Base-by-base conservation (phyloP, 805 yeast genomes). In the Ogataea trehalophila region DNA sequence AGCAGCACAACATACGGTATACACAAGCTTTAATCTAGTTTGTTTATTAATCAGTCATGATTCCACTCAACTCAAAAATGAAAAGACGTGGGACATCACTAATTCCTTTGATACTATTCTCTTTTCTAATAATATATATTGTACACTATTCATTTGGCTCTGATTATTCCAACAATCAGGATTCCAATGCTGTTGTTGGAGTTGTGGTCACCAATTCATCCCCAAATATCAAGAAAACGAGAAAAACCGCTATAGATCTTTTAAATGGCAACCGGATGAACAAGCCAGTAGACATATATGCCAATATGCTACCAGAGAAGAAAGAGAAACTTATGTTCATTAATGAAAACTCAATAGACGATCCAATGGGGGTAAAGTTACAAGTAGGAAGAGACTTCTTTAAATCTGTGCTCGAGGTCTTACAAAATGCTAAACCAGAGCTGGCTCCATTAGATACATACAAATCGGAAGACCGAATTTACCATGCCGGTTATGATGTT, bases 401-500 rank as follows among this genome's bases (percentile, higher is more conserved):
- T 56, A 62, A 67, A 22, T 48, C 57, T 1, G 69, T 80, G 9
- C 76, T 80, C 53, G 61, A 68, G 5, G 63, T 69, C 3, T 17
- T 42, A 11, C 7, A 8, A 6, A 35, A n/a, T 7, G 35, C 39
- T 4, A 35, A 36, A 35, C 44, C 44, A 22, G 54, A 63, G 6
- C 64, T 77, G 3, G 59, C 62, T 0, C 63, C 67, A 22, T 63
- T 83, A 41, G 67, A 67, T 26, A 65, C 63, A 7, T 81, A 80
- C 59, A 66, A 65, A 29, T 65, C 74, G 11, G 67, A 70, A 2
- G 70, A 76, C 11, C 63, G 81, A 48, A 76, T 79, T 23, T 76
- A 75, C 52, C 81, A 77, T 53, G 82, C 83, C 1, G 73, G 80
- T 23, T 80, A 76, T 56, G 79, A 69, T 49, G 65, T 61, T 4